Conservation (phyloP, 805 yeast species). For the Myxozyma geophila region DNA sequence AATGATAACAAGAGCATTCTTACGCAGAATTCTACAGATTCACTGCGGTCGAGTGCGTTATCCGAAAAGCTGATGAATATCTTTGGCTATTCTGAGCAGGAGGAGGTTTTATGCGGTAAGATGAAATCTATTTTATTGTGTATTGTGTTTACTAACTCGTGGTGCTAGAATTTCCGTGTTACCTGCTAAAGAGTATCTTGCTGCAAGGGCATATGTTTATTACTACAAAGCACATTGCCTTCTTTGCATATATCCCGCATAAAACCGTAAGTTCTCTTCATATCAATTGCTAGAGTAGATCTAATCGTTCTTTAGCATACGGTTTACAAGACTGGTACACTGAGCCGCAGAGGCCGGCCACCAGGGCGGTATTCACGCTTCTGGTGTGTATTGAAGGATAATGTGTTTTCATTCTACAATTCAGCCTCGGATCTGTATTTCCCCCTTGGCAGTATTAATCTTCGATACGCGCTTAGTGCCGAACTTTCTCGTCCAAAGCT, state of each 20-base stretch:
- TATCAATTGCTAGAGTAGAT: neutral
- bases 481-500: constrained; percentile 50
- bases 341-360: constrained; percentile 51
- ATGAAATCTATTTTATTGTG: neutral
- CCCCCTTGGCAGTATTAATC: constrained; percentile 75
- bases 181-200: constrained; percentile 81
- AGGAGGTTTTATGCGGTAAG: constrained; percentile 37
- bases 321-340: constrained; percentile 54
- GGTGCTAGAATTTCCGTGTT: constrained; percentile 62
- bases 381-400: constrained; percentile 80
- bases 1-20: neutral
- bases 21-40: constrained; percentile 17
- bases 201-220: constrained; percentile 84
- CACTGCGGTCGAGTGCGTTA: constrained; percentile 14
- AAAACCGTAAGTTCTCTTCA: constrained; percentile 43
- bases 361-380: constrained; percentile 55
- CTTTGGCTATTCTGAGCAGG: constrained; percentile 22
- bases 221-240: constrained; percentile 66
- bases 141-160: neutral
- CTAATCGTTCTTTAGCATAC: constrained; percentile 12
- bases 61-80: constrained; percentile 26
- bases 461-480: constrained; percentile 64
- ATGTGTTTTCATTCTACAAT: constrained; percentile 68
- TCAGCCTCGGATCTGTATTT: constrained; percentile 82
- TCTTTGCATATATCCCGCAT: constrained; percentile 78